Evolutionary conservation across 1,284 basidiomycete species (phyloP).

Genomic region (Ceratorhiza oryzae-sativae): DNA sequence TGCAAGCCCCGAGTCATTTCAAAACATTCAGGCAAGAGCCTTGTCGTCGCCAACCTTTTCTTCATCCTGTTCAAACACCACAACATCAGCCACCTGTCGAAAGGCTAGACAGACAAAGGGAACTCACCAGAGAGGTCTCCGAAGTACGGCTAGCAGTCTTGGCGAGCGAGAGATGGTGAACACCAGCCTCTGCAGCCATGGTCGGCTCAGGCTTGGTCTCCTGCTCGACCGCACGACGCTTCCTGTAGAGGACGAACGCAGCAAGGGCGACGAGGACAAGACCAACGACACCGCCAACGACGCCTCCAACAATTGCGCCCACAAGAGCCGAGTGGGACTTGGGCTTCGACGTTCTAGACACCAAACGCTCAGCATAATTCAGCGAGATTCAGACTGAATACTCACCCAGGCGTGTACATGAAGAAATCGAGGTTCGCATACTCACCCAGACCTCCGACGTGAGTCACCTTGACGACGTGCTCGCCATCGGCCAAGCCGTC

Average conservation of each 20-base stretch:
- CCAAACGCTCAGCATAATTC: not conserved
- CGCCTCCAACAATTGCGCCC: conserved; percentile 1
- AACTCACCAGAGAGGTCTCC: not conserved
- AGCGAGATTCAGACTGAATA: not conserved
- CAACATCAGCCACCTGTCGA: not conserved
- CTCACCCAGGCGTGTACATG: conserved; percentile 16
- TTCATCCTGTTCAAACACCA: not conserved
- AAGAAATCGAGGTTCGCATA: conserved; percentile 33
- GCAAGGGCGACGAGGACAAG: not conserved
- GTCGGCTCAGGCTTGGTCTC: not conserved
- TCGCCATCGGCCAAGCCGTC: not conserved
- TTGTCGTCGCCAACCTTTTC: not conserved
- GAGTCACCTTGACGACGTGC: conserved; percentile 1
- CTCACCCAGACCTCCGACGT: not conserved
- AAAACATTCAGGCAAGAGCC: not conserved
- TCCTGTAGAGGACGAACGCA: not conserved
- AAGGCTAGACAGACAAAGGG: not conserved
- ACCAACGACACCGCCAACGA: not conserved
- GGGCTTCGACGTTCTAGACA: not conserved
- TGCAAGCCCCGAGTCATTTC: not conserved
- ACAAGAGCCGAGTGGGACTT: not conserved
- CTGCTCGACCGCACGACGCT: not conserved
- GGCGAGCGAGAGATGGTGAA: not conserved
- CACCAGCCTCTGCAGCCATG: not conserved
- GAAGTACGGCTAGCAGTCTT: not conserved